Evolutionary conservation across 257 asterid species (phyloP), one percentile per base, ranked within the genome.

Genomic region (Ballota nigra): DNA sequence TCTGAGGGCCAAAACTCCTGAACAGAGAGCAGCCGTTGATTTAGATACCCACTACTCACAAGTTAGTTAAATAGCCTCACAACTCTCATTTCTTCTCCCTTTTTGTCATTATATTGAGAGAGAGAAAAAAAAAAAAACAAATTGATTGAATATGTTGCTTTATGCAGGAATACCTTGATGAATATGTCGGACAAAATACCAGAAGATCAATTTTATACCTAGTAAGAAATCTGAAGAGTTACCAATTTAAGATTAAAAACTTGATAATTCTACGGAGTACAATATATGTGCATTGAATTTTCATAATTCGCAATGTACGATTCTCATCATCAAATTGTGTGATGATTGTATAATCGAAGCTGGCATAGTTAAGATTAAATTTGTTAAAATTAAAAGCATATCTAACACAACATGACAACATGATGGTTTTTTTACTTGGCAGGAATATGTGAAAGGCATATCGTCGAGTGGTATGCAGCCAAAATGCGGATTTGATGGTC

Each of bases 11-110:
- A 53, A 6, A 53, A 53, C 60, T 53, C 60, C 99, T 36, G 96
- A 92, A 77, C 96, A 95, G 82, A 95, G 99, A 84, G 99, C 99
- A 36, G 96, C 99, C 49, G 99, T 95, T 73, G 99, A 95, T 87
- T 81, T 95, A 78, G 99, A 95, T 77, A 90, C 98, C 23, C 99
- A 95, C 78, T 95, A 90, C 80, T 89, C 99, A 10, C 81, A 87
- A 92, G 98, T 90, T 24, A 18, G 34, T 13, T 28, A 68, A 34
- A 53, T 23, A 5, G 31, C 65, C 33, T 9, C 23, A 41, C 2
- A 45, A 4, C 26, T 41, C 26, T 7, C 10, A 31, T 38, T 29
- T 6, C 24, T 45, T 40, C 47, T 31, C 34, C 4, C 4, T 36
- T 36, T 1, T 36, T 1, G 12, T 36, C 43, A 8, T 36, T 36